Conservation (phyloP, 352 stramenopile genomes). For the Phytopythium sindhum region DNA sequence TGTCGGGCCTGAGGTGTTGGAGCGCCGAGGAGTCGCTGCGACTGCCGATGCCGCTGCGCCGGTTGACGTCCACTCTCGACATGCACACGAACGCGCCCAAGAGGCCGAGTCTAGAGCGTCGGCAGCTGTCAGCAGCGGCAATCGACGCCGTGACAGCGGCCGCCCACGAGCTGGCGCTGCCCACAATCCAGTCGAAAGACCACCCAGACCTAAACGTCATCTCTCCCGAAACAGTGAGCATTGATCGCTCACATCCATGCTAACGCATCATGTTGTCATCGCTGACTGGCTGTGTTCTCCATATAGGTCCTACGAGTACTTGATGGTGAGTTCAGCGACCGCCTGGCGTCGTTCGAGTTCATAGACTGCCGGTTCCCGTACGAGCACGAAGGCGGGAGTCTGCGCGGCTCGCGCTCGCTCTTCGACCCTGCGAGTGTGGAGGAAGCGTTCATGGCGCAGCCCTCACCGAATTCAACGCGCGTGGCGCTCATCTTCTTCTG, state of each 20-base stretch:
- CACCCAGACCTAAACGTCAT: conserved; percentile 68
- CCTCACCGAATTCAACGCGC: conserved; percentile 19
- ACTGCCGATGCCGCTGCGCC: not conserved
- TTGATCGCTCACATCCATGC: not conserved
- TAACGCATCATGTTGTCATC: not conserved
- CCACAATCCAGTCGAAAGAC: conserved; percentile 43
- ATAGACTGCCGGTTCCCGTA: conserved; percentile 64
- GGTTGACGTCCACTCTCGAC: not conserved
- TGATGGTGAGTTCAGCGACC: conserved; percentile 28
- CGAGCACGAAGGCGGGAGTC: conserved; percentile 41
- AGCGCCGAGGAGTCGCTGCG: not conserved
- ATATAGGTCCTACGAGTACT: conserved; percentile 29
- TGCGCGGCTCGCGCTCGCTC: conserved; percentile 35
- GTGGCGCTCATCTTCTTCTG: conserved; percentile 66
- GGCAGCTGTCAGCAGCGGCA: conserved; percentile 10
- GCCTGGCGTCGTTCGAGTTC: conserved; percentile 29
- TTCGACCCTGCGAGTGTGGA: conserved; percentile 44
- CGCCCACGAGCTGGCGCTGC: conserved; percentile 28
- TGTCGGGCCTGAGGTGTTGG: not conserved
- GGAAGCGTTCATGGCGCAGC: conserved; percentile 28
- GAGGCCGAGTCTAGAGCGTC: not conserved
- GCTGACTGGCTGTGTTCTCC: too few relatives aligned
- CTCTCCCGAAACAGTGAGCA: conserved; percentile 34
- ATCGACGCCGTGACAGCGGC: not conserved
- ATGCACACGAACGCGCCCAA: not conserved